Conservation (phyloP, 192 early-diverging fungal genomes). For the Entomortierella chlamydospora region DNA sequence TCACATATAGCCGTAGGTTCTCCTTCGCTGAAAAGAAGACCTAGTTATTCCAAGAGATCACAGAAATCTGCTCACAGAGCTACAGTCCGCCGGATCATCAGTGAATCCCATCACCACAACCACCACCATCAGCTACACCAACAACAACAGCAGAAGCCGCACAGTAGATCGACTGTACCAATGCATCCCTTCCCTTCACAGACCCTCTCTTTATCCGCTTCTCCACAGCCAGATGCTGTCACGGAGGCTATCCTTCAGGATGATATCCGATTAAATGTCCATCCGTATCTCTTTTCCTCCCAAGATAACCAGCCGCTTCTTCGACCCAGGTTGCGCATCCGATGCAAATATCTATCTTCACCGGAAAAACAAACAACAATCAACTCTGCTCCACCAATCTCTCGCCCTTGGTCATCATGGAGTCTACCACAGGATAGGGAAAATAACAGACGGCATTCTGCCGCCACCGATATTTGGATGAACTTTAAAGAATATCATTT, state of each 20-base stretch:
- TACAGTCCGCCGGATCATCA: slow-evolving; percentile 33
- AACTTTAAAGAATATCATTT: too few species aligned
- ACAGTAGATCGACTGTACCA: neutral
- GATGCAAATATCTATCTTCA: neutral
- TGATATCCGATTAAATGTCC: slow-evolving; percentile 6
- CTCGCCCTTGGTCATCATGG: neutral
- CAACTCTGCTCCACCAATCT: neutral
- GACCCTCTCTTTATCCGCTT: neutral
- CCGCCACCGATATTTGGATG: neutral
- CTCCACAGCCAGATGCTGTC: slow-evolving; percentile 4
- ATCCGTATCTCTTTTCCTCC: neutral
- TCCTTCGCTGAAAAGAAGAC: slow-evolving; percentile 8
- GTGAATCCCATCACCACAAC: slow-evolving; percentile 14
- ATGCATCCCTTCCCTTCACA: neutral
- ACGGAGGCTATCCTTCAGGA: slow-evolving; percentile 33
- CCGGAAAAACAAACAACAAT: neutral
- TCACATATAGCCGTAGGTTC: neutral
- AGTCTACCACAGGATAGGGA: neutral
- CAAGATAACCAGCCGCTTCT: neutral
- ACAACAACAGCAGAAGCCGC: neutral
- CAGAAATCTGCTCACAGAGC: slow-evolving; percentile 23
- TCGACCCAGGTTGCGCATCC: slow-evolving; percentile 3
- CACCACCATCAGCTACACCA: slow-evolving; percentile 22
- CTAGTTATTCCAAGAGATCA: slow-evolving; percentile 21
- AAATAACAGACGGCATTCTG: slow-evolving; percentile 4